These are phyloP conservation scores for Didymellaceae sp. DNA, from an alignment of 2,329 filamentous ascomycete genomes.

Conservation along the genomic window DNA sequence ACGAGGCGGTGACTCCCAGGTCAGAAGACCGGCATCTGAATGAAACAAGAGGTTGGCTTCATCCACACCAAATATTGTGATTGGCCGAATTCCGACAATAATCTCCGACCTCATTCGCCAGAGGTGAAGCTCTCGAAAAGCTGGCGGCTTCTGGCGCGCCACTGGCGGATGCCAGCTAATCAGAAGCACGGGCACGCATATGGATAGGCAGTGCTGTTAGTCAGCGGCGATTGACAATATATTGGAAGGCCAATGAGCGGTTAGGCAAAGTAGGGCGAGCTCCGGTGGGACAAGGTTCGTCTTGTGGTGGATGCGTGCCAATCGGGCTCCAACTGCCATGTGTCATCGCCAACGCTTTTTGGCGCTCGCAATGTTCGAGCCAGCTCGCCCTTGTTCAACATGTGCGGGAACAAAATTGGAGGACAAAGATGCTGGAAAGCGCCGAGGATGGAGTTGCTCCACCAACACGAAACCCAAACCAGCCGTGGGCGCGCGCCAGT, in stretches of 20 bases:
- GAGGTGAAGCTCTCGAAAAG: constrained; percentile 40
- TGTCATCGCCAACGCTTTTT: constrained; percentile 41
- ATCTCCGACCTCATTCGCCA: constrained; percentile 43
- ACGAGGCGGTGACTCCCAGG: constrained; percentile 28
- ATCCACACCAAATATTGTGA: constrained; percentile 30
- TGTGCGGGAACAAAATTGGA: constrained; percentile 23
- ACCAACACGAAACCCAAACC: constrained; percentile 44
- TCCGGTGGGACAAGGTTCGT: constrained; percentile 20
- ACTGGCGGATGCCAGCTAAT: constrained; percentile 30
- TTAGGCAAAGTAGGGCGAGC: constrained; percentile 23
- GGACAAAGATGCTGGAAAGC: constrained; percentile 27
- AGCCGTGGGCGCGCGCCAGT: constrained; percentile 32
- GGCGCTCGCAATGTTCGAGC: constrained; percentile 35
- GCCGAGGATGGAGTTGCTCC: constrained; percentile 26
- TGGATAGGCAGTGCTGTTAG: constrained; percentile 28
- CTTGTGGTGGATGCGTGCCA: constrained; percentile 19
- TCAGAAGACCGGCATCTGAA: constrained; percentile 32
- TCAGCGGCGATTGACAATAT: constrained; percentile 40
- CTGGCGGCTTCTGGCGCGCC: constrained; percentile 35
- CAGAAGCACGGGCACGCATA: constrained; percentile 22
- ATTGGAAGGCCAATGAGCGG: constrained; percentile 33
- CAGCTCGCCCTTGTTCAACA: constrained; percentile 34
- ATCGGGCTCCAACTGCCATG: constrained; percentile 36
- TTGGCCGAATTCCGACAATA: constrained; percentile 40
- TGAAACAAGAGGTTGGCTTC: constrained; percentile 20